A percentile compares a stretch with the other conserved stretches of the same genome.
Conservation (phyloP, 1,284 basidiomycete species). For the Microbotryum scabiosae region DNA sequence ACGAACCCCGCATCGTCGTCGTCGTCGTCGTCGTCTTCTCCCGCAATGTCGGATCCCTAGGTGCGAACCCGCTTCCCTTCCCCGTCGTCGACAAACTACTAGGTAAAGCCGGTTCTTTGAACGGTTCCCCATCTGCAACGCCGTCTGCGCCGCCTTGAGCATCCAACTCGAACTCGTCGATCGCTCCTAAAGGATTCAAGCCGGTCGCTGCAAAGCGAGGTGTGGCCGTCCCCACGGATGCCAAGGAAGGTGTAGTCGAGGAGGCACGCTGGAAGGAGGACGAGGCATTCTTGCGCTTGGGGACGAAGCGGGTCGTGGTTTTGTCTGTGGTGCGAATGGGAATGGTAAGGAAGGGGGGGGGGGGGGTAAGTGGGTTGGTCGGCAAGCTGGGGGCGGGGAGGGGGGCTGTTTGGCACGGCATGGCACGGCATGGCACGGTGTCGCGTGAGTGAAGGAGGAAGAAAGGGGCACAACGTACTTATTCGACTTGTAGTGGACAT, state of each 20-base stretch:
- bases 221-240: background rate
- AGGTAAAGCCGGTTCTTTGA: background rate
- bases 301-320: slow-evolving; percentile 72
- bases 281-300: slow-evolving; percentile 55
- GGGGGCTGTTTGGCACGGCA: too few species aligned
- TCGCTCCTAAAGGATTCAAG: background rate
- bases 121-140: background rate
- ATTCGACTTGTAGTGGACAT: slow-evolving; percentile 24
- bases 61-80: background rate
- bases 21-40: too few species aligned
- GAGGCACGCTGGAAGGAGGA: slow-evolving; percentile 31
- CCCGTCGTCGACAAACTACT: background rate
- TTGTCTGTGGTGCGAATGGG: slow-evolving; percentile 12
- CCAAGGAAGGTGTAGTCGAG: slow-evolving; percentile 12
- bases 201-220: background rate
- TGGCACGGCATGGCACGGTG: too few species aligned
- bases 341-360: too few species aligned
- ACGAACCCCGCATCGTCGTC: too few species aligned
- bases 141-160: too few species aligned
- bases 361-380: background rate
- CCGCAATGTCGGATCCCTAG: too few species aligned
- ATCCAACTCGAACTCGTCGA: background rate
- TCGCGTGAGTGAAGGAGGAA: too few species aligned
- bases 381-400: too few species aligned
- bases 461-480: background rate